phyloP scores from a whole-genome alignment of 441 rosid genomes.

The Capsella rubella region DNA sequence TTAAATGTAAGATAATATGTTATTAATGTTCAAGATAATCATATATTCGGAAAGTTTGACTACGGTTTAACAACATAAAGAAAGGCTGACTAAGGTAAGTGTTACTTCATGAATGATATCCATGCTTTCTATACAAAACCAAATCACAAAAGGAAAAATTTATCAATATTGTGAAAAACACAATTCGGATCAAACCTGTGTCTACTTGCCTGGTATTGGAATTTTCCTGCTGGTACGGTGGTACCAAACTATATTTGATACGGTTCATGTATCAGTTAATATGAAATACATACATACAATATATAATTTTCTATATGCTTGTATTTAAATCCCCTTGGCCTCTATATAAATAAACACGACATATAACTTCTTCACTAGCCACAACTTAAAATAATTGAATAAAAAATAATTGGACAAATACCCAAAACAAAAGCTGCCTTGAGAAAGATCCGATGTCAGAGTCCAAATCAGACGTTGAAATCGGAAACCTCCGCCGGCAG shows the following conservation, averaged over 20 bases:
- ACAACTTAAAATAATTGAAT: background rate
- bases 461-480: conserved; percentile 42
- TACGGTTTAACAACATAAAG: background rate
- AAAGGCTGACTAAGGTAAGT: conserved; percentile 1
- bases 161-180: background rate
- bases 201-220: conserved; percentile 14
- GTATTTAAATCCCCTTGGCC: conserved; percentile 10
- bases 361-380: conserved; percentile 11
- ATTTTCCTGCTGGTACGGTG: conserved; percentile 18
- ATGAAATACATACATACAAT: background rate
- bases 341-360: conserved; percentile 28
- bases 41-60: conserved; percentile 6
- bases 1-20: background rate
- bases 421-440: conserved; percentile 11
- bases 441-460: conserved; percentile 10
- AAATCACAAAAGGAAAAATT: background rate
- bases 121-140: background rate
- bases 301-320: background rate
- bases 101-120: conserved; percentile 1
- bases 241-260: conserved; percentile 35
- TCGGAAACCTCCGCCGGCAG: conserved; percentile 29
- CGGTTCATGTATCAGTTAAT: conserved; percentile 23
- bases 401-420: conserved; percentile 11
- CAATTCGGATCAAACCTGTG: conserved; percentile 2
- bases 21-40: background rate